A percentile compares a stretch with the other conserved stretches of the same genome.
These are phyloP conservation scores for Pyrenula aspistea DNA, from an alignment of 495 filamentous ascomycete genomes.

Conservation along the genomic window DNA sequence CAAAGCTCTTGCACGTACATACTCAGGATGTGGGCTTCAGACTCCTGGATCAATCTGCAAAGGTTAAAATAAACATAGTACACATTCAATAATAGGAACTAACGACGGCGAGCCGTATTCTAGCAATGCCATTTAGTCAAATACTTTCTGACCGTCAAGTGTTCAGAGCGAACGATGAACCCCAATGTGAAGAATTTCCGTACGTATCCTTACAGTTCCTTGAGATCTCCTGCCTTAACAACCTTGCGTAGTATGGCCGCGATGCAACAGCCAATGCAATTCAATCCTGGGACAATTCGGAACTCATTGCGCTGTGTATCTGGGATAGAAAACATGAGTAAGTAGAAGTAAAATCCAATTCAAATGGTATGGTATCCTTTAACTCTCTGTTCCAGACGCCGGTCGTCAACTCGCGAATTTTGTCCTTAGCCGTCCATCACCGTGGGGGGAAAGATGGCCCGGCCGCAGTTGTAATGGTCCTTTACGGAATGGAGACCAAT, in stretches of 20 bases:
- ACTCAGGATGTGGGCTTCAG: neutral
- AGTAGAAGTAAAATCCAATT: no score
- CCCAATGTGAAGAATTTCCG: neutral
- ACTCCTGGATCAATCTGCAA: neutral
- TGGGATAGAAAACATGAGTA: no score
- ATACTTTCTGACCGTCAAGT: neutral
- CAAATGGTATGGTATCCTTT: no score
- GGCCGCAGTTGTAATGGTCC: neutral
- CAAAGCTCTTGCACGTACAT: neutral
- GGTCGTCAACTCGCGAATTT: no score
- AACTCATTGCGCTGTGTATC: no score
- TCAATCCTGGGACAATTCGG: no score
- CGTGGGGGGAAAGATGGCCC: neutral
- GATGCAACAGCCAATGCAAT: no score
- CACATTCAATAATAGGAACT: neutral
- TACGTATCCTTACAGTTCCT: neutral
- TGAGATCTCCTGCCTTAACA: neutral
- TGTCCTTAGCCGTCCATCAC: no score
- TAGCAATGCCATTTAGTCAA: neutral
- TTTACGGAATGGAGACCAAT: neutral
- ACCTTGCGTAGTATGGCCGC: neutral
- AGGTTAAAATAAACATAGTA: neutral
- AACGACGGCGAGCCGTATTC: neutral
- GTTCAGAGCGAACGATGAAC: neutral
- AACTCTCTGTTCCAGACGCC: no score